Evolutionary conservation across 306 rosid species (phyloP), one percentile per base, ranked within the genome.

Genomic region (Albizia julibrissin): DNA sequence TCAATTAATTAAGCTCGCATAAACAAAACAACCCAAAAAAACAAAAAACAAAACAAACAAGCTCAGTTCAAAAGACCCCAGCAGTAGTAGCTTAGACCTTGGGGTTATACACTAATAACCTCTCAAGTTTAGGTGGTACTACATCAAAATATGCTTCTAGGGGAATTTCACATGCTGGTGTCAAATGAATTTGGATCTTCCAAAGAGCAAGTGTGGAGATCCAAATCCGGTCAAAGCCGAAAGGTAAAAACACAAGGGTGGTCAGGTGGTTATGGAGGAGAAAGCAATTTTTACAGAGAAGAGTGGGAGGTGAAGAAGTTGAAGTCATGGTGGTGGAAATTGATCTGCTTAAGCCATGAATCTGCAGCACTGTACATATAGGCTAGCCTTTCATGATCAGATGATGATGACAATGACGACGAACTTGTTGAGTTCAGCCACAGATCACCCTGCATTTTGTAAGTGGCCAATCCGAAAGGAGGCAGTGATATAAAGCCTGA

Each of bases 321-420:
- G 87, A 91, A 93, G 89, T 93, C 98, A 81, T 93, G 98, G 81
- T 93, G 98, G 18, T 85, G 69, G 43, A 88, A 82, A 59, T 84
- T 82, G 73, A 93, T 92, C 71, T 93, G 98, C 82, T 91, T 93
- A 82, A 91, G 70, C 98, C 98, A 93, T 21, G 98, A 93, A 7
- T 91, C 97, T 12, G 97, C 93, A 39, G 98, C 91, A 49, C 85
- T 85, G 79, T 83, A 69, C 76, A 93, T 88, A 74, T 84, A 66
- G 14, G 77, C 73, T 31, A 84, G 42, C 76, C 76, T 89, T 50
- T 87, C 93, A 31, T 80, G 64, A 34, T 89, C 97, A 52, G 74
- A 54, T 15, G 70, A 56, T 2, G 62, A 56, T 7, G 58, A 47
- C 10, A 11, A 44, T 11, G 50, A 52, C 9, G 89, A 79, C 1